A percentile compares a stretch with the other conserved stretches of the same genome.
These are phyloP conservation scores for Yamadazyma trypodendri DNA, from an alignment of 1,139 yeast genomes.

Conservation along the genomic window DNA sequence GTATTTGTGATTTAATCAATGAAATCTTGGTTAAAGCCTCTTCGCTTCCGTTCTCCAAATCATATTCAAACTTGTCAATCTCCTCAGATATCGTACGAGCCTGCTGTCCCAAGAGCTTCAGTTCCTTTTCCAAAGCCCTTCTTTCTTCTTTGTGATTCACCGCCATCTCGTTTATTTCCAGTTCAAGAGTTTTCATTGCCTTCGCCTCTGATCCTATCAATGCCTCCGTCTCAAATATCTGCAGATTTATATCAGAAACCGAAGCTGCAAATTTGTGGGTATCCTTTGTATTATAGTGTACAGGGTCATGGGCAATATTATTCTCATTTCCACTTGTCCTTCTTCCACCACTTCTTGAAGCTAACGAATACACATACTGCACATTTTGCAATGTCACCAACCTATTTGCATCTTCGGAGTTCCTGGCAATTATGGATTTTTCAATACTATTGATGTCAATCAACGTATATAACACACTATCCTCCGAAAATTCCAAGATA, in stretches of 20 bases:
- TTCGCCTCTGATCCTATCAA: constrained; percentile 9
- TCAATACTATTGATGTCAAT: constrained; percentile 69
- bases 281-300: constrained; percentile 34
- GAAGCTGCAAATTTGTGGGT: constrained; percentile 29
- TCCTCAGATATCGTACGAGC: constrained; percentile 15
- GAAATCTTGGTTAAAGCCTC: constrained; percentile 35
- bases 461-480: constrained; percentile 56
- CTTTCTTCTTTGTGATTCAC: constrained; percentile 11
- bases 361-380: constrained; percentile 43
- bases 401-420: constrained; percentile 48
- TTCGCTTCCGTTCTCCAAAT: constrained; percentile 23
- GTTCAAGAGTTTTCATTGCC: constrained; percentile 16
- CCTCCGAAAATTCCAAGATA: constrained; percentile 54
- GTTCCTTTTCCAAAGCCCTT: constrained; percentile 14
- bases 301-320: constrained; percentile 59
- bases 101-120: constrained; percentile 17
- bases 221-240: constrained; percentile 16
- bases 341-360: constrained; percentile 41
- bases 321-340: constrained; percentile 38
- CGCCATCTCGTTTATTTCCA: constrained; percentile 13
- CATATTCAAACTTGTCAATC: constrained; percentile 23
- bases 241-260: constrained; percentile 18
- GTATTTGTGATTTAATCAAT: constrained; percentile 29
- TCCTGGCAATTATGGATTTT: constrained; percentile 50
- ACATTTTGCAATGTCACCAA: constrained; percentile 40